phyloP scores from a whole-genome alignment of 2,329 filamentous ascomycete species.

The Rutstroemia sp. region DNA sequence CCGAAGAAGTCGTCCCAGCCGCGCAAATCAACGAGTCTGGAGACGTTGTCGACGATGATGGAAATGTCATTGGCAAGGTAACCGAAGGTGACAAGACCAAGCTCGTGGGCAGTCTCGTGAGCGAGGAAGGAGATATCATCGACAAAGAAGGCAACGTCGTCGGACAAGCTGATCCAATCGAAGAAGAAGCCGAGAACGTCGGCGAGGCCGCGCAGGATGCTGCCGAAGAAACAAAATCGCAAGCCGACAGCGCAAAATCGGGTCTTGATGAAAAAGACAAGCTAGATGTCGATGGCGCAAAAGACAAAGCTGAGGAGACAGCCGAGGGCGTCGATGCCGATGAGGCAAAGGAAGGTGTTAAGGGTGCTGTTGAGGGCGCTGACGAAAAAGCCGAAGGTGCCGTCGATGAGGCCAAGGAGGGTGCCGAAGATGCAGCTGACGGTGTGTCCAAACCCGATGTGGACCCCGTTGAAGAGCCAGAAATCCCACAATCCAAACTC shows the following conservation, averaged over 20 bases:
- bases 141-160: constrained; percentile 46
- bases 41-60: constrained; percentile 45
- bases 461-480: not conserved
- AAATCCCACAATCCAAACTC: constrained; percentile 3
- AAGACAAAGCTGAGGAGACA: not conserved
- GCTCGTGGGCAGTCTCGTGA: constrained; percentile 30
- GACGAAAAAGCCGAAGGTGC: not conserved
- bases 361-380: constrained; percentile 16
- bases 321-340: not conserved
- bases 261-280: constrained; percentile 22
- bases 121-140: constrained; percentile 44
- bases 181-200: not conserved
- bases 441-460: constrained; percentile 30
- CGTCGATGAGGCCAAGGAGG: constrained; percentile 36
- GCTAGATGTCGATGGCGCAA: constrained; percentile 27
- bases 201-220: not conserved
- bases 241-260: constrained; percentile 5
- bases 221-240: not conserved
- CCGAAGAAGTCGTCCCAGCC: constrained; percentile 6
- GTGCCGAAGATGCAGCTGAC: constrained; percentile 31
- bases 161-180: constrained; percentile 23
- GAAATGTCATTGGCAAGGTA: constrained; percentile 47
- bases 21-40: constrained; percentile 38
- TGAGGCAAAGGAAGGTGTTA: constrained; percentile 43
- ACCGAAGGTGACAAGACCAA: constrained; percentile 57